A percentile compares a stretch with the other conserved stretches of the same genome.
Conservation (phyloP, 176 grass and related monocot species). For the Lolium rigidum region DNA sequence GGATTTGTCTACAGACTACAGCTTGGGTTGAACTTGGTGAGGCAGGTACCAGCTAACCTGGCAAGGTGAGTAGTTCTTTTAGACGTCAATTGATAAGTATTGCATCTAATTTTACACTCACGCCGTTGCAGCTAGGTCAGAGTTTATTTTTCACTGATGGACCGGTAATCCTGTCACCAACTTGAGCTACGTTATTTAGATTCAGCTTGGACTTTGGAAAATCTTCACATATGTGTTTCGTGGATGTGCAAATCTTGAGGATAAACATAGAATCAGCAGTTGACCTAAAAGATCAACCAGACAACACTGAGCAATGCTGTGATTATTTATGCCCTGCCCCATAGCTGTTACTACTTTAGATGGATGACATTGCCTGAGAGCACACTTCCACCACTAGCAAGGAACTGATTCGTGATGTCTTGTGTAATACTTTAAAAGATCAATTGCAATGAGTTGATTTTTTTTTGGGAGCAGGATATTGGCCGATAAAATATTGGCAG, state of each 20-base stretch:
- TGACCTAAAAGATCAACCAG: slow-evolving; percentile 49
- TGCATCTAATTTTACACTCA: slow-evolving; percentile 15
- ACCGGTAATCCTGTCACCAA: background rate
- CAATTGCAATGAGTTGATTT: slow-evolving; percentile 31
- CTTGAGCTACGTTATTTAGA: slow-evolving; percentile 13
- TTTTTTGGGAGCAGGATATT: slow-evolving; percentile 24
- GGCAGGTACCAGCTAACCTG: no score
- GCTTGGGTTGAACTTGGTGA: no score
- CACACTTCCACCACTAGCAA: slow-evolving; percentile 45
- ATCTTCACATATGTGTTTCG: slow-evolving; percentile 30
- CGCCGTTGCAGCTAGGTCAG: background rate
- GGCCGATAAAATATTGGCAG: background rate
- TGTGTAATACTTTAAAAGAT: slow-evolving; percentile 48
- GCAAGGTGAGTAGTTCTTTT: slow-evolving; percentile 6
- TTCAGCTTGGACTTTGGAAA: slow-evolving; percentile 37
- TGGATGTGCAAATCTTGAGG: slow-evolving; percentile 14
- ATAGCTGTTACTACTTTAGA: slow-evolving; percentile 35
- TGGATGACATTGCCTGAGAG: slow-evolving; percentile 49
- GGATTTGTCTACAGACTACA: no score
- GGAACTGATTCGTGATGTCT: slow-evolving; percentile 58
- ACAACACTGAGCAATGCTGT: slow-evolving; percentile 38
- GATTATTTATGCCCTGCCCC: slow-evolving; percentile 47
- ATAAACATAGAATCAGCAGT: slow-evolving; percentile 46
- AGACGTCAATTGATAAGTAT: background rate
- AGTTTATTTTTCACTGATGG: background rate